Conservation (phyloP, 2,329 filamentous ascomycete genomes). For the Onygena corvina region DNA sequence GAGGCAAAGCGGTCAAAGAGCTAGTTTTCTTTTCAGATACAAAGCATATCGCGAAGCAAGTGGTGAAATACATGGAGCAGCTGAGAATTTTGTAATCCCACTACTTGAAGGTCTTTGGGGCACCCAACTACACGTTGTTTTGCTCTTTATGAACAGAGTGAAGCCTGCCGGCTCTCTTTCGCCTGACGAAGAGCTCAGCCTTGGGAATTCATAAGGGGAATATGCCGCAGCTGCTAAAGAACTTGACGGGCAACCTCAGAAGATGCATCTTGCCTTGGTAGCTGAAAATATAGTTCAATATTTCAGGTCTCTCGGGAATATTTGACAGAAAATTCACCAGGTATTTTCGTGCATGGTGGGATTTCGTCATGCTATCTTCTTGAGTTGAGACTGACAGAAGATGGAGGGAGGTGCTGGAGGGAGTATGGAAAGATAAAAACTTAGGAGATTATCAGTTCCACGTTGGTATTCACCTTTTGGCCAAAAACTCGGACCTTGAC, state of each 20-base stretch:
- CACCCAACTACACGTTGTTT: neutral
- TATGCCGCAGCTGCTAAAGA: neutral
- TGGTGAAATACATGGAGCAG: neutral
- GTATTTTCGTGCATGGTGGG: neutral
- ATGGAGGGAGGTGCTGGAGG: neutral
- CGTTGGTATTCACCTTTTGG: no score
- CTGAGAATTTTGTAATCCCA: neutral
- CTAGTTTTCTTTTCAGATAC: neutral
- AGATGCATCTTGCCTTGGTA: neutral
- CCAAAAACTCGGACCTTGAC: no score
- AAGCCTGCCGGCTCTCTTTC: neutral
- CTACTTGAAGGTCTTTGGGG: neutral
- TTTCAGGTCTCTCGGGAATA: neutral
- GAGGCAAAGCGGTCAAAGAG: no score
- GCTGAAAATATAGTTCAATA: neutral
- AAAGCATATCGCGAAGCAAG: neutral
- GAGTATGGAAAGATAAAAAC: neutral
- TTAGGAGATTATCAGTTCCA: no score
- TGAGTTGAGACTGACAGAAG: neutral
- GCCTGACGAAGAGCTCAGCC: neutral
- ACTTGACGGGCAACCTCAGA: neutral
- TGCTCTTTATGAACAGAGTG: neutral
- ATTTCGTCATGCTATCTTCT: neutral
- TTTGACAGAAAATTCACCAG: neutral
- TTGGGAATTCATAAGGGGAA: neutral